Conservation (phyloP, 2,329 filamentous ascomycete species). For the Colletotrichum shisoi region DNA sequence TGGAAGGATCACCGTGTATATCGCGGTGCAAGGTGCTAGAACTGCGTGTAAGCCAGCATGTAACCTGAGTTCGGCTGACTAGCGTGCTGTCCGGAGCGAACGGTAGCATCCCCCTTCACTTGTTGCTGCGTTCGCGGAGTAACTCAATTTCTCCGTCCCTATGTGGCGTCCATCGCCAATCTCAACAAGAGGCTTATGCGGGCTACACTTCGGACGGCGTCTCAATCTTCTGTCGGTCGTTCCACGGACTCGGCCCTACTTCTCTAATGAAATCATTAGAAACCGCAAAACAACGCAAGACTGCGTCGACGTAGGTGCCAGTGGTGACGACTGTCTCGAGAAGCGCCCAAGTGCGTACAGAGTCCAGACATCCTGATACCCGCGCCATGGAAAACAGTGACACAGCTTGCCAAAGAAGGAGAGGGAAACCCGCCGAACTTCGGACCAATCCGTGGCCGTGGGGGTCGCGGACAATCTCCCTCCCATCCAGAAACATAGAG, state of each 20-base stretch:
- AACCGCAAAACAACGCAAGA: neutral
- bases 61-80: neutral
- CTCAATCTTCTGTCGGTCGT: conserved; percentile 15
- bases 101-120: neutral
- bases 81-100: conserved; percentile 1
- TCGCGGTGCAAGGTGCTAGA: neutral
- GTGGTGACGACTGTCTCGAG: conserved; percentile 27
- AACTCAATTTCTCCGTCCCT: neutral
- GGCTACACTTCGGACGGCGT: conserved; percentile 32
- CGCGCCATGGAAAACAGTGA: conserved; percentile 20
- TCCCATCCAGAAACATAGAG: neutral
- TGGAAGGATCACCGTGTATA: too few species aligned
- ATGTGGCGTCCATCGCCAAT: neutral
- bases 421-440: conserved; percentile 27
- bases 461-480: conserved; percentile 21
- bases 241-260: conserved; percentile 22
- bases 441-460: conserved; percentile 31
- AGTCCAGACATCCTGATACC: conserved; percentile 27
- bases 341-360: neutral
- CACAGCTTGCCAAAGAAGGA: neutral
- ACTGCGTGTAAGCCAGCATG: conserved; percentile 1
- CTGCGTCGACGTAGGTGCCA: conserved; percentile 6
- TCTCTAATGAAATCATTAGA: conserved; percentile 11
- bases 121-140: neutral
- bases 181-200: conserved; percentile 18